Evolutionary conservation across 225 moss, liverwort and hornwort species (phyloP).

Genomic region (Marchantia paleacea): DNA sequence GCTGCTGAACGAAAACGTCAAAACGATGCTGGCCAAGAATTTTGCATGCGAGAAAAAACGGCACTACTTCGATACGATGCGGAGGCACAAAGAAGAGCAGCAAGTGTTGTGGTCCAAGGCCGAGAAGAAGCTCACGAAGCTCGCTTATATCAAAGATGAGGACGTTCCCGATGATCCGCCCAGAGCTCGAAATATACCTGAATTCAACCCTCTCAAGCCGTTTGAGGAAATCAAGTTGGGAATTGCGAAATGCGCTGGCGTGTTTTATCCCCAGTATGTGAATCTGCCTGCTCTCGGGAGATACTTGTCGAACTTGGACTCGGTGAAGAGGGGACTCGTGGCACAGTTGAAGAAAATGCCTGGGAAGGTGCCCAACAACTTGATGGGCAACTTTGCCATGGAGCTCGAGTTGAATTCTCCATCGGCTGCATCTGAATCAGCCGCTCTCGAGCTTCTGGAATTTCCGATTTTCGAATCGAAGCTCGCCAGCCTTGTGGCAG

Average conservation of each 20-base stretch:
- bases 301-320: constrained; percentile 38
- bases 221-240: constrained; percentile 7
- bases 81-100: constrained; percentile 34
- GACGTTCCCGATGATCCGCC: constrained; percentile 18
- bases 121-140: constrained; percentile 16
- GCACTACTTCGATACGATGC: constrained; percentile 26
- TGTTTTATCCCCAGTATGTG: constrained; percentile 40
- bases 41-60: constrained; percentile 26
- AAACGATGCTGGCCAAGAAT: constrained; percentile 14
- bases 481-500: background rate
- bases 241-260: constrained; percentile 23
- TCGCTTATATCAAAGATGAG: constrained; percentile 22
- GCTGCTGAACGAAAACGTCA: constrained; percentile 16
- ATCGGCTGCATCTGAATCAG: background rate
- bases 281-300: constrained; percentile 39
- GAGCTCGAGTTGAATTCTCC: constrained; percentile 13
- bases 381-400: background rate
- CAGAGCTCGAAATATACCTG: constrained; percentile 35
- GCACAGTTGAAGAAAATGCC: constrained; percentile 24
- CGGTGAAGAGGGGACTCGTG: constrained; percentile 23
- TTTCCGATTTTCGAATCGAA: constrained; percentile 13
- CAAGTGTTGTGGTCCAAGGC: constrained; percentile 35
- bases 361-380: constrained; percentile 19
- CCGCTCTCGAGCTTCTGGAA: constrained; percentile 15
- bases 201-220: constrained; percentile 24